Evolutionary conservation across 768 basidiomycete genomes (phyloP).

Genomic region (Clitopilus passeckerianus): DNA sequence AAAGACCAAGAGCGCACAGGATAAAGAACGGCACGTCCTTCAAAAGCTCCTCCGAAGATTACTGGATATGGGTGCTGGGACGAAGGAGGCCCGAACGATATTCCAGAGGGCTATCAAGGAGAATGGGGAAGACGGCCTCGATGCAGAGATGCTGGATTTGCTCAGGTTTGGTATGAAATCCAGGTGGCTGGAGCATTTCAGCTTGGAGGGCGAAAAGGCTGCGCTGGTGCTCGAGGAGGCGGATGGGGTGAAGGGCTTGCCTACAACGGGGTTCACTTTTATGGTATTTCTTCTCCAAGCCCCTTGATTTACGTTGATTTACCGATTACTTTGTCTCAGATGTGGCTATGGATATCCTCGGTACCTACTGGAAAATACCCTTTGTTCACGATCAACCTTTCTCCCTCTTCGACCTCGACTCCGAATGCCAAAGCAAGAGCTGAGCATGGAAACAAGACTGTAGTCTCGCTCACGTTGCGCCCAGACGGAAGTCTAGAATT

Average conservation of each 20-base stretch:
- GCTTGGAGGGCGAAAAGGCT: conserved; percentile 48
- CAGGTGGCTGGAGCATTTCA: conserved; percentile 77
- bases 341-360: conserved; percentile 45
- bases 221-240: conserved; percentile 42
- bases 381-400: conserved; percentile 31
- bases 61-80: conserved; percentile 70
- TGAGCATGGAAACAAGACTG: conserved; percentile 6
- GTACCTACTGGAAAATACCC: conserved; percentile 27
- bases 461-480: conserved; percentile 43
- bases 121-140: conserved; percentile 24
- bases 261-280: conserved; percentile 63
- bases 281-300: conserved; percentile 51
- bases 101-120: conserved; percentile 43
- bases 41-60: conserved; percentile 64
- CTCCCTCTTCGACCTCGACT: conserved; percentile 1
- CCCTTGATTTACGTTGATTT: not conserved
- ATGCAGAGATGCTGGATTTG: conserved; percentile 64
- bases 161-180: conserved; percentile 68
- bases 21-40: conserved; percentile 50
- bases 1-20: conserved; percentile 14
- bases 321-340: conserved; percentile 15
- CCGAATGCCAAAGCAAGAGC: not conserved
- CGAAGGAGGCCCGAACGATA: conserved; percentile 56
- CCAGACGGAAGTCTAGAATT: conserved; percentile 56
- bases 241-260: conserved; percentile 46